Conservation (phyloP, 2,329 filamentous ascomycete species). For the Alternaria brassicicola region DNA sequence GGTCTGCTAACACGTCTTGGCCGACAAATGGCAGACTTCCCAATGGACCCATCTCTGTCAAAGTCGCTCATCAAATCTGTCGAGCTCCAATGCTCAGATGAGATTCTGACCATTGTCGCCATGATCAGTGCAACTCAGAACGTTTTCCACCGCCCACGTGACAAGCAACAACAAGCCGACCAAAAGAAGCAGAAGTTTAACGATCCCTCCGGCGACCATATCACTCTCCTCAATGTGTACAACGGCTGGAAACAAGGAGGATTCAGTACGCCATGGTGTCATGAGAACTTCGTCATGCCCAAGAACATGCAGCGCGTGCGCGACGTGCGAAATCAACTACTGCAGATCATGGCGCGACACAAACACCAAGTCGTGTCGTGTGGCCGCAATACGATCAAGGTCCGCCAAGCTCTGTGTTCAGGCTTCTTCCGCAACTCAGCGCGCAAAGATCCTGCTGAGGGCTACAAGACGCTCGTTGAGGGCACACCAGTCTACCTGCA, state of each 20-base stretch:
- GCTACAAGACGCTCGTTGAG: slow-evolving; percentile 97
- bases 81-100: slow-evolving; percentile 87
- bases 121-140: slow-evolving; percentile 74
- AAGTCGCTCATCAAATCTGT: slow-evolving; percentile 90
- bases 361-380: slow-evolving; percentile 82
- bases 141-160: slow-evolving; percentile 94
- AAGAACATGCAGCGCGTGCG: slow-evolving; percentile 86
- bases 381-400: slow-evolving; percentile 83
- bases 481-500: slow-evolving; percentile 95
- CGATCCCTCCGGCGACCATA: slow-evolving; percentile 90
- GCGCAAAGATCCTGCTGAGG: slow-evolving; percentile 93
- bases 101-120: slow-evolving; percentile 85
- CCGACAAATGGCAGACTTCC: slow-evolving; percentile 97
- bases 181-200: slow-evolving; percentile 98
- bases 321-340: slow-evolving; percentile 89
- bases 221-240: slow-evolving; percentile 95
- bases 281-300: slow-evolving; percentile 96
- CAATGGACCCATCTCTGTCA: slow-evolving; percentile 91
- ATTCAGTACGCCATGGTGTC: slow-evolving; percentile 89
- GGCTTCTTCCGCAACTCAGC: slow-evolving; percentile 97
- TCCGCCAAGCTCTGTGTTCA: slow-evolving; percentile 85
- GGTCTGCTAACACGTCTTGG: slow-evolving; percentile 89
- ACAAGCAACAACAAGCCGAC: slow-evolving; percentile 95
- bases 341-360: slow-evolving; percentile 93
- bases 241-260: slow-evolving; percentile 92